Conservation (phyloP, 2,329 filamentous ascomycete species). For the Orbilia oligospora region DNA sequence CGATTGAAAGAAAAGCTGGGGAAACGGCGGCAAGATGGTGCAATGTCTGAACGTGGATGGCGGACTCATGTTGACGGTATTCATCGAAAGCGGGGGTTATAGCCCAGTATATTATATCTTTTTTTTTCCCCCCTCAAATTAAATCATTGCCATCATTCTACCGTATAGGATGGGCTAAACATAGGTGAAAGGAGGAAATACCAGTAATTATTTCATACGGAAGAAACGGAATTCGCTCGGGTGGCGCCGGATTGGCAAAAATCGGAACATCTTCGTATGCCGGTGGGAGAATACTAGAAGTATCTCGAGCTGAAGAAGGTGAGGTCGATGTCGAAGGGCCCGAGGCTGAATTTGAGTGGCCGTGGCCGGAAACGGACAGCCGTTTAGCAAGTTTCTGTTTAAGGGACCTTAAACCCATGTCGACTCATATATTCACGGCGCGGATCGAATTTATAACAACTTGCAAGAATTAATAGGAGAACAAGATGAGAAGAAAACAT, state of each 20-base stretch:
- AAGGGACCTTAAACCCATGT: conserved; percentile 42
- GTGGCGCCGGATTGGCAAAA: conserved; percentile 30
- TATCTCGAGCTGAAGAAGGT: not conserved
- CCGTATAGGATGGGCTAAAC: not conserved
- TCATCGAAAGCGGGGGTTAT: conserved; percentile 55
- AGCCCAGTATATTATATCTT: conserved; percentile 53
- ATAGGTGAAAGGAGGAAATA: conserved; percentile 1
- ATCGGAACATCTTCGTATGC: conserved; percentile 47
- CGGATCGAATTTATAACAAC: too few species aligned
- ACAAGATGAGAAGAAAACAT: too few species aligned
- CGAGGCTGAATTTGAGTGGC: not conserved
- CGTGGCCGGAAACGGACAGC: conserved; percentile 22
- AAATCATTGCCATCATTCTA: not conserved
- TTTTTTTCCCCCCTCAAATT: too few species aligned
- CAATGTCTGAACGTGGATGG: conserved; percentile 52
- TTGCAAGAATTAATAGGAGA: too few species aligned
- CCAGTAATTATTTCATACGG: conserved; percentile 46
- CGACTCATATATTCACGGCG: not conserved
- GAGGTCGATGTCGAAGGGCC: conserved; percentile 2
- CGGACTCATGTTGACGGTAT: conserved; percentile 46
- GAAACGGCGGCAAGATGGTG: conserved; percentile 34
- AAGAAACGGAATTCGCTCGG: conserved; percentile 38
- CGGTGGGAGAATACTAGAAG: conserved; percentile 21
- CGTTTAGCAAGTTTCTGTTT: conserved; percentile 39
- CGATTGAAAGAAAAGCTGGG: conserved; percentile 34